Evolutionary conservation across 305 asterid species (phyloP), one percentile per base, ranked within the genome.

Genomic region (Coffea humblotiana): DNA sequence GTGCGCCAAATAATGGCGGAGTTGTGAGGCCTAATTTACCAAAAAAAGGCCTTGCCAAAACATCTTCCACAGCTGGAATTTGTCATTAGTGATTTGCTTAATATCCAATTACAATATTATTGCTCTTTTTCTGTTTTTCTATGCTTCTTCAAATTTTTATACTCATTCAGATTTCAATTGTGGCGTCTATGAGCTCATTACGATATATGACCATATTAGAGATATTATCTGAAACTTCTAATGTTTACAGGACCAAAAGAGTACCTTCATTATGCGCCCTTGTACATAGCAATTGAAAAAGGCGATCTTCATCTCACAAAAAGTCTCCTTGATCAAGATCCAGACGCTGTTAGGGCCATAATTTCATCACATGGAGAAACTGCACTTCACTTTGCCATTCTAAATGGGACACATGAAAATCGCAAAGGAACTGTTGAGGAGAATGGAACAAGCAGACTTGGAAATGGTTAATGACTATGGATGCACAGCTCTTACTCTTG

Each of bases 321-420:
- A 72, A 32, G 13, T 56, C 4, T 75, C 23, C 58, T 76, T 21
- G n/a, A 81, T 0, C n/a, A 25, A 25, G 29, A 75, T 45, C 76
- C 43, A 56, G 32, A 80, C 29, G 77, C 80, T 2, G 66, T 83
- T 35, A 78, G 77, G 67, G 86, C 83, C n/a, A 87, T 77, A 75
- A 35, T 87, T 29, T 81, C 90, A 35, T 83, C 87, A 6, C 88
- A 87, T 29, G 76, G 82, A 4, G 86, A 85, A 32, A 87, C 84
- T 1, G 87, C 87, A 23, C 86, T 87, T 12, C 87, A 85, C 80
- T 32, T 83, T 79, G 88, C 88, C 51, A 81, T 85, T 77, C 77
- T 83, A 27, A 79, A 48, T 7, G 86, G 86, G 87, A 23, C 87
- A 83, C 71, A 69, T 71, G 6, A 72, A 73, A 54, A 87, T 87